Base-by-base conservation (phyloP, 139 green algal genomes). In the Chlamydomonas incerta region DNA sequence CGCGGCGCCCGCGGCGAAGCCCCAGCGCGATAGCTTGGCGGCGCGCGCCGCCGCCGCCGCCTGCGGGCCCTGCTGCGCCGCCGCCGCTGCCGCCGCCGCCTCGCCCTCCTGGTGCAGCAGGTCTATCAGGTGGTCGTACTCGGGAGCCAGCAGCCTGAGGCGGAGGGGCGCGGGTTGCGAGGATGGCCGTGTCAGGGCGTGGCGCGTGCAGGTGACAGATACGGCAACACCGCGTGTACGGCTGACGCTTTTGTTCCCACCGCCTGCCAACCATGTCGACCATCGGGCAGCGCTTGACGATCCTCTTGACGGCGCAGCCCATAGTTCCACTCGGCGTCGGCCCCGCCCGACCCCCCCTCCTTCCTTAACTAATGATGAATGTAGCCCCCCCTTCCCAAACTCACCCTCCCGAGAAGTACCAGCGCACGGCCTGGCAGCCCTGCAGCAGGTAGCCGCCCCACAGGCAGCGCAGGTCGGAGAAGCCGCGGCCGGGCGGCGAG, bases 381-480 rank as follows among this genome's bases (percentile, higher is more conserved):
- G 8, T 35, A 23, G 24, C 11, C n/a, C 28, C 37, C 14, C 15
- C 37, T 4, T 17, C 9, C 70, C 29, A 1, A 11, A 63, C 77
- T 46, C 63, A 83, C 79, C 79, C 79, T 47, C 79, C 79, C 15
- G 79, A 18, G 31, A 57, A 76, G 65, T 75, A 75, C n/a, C 41
- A 57, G 2, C 66, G n/a, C 23, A 33, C 79, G 1, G 79, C 79
- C 80, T 86, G 80, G 29, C 80, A 86, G 34, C 68, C 80, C 68
- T 80, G 47, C 33, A n/a, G 52, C 35, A 86, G 69, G 68, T 86
- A 79, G 24, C 80, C 80, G 24, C 34, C 52, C 80, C 80, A 86
- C 52, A 86, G 34, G 80, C 80, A 86, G 68, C 80, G 80, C 33
- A 86, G 80, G 67, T 86, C 68, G 34, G 20, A 29, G 52, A 70